phyloP scores from a whole-genome alignment of 306 rosid species.

The Delonix regia region DNA sequence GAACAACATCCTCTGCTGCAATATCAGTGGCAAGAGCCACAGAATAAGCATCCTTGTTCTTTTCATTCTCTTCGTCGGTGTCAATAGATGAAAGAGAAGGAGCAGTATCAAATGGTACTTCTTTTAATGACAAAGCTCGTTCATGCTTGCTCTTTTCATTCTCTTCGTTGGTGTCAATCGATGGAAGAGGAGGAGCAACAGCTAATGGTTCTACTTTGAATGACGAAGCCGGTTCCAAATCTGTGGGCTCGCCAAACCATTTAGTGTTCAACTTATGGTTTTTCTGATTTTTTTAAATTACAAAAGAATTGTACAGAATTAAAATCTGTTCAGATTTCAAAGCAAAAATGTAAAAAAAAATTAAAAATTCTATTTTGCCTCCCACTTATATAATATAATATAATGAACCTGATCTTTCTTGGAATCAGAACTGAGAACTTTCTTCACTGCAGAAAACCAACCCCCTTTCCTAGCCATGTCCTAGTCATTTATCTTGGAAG shows the following conservation, averaged over 20 bases:
- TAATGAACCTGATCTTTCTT: constrained; percentile 76
- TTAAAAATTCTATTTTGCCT: too few species aligned
- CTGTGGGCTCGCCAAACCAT: constrained; percentile 66
- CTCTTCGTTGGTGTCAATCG: constrained; percentile 46
- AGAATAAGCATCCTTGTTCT: constrained; percentile 66
- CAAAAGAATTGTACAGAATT: constrained; percentile 1
- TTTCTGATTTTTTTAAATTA: constrained; percentile 47
- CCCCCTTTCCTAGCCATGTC: constrained; percentile 87
- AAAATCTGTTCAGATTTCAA: constrained; percentile 12
- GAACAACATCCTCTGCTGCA: constrained; percentile 73
- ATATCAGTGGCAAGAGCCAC: constrained; percentile 68
- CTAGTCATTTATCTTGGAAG: constrained; percentile 41
- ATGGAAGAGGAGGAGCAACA: constrained; percentile 46
- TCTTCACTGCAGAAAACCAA: constrained; percentile 88
- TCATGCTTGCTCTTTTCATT: constrained; percentile 66
- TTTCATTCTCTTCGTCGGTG: constrained; percentile 56
- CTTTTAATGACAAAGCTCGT: constrained; percentile 18
- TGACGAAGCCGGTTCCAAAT: constrained; percentile 21
- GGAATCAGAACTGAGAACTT: constrained; percentile 57
- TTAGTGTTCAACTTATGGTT: constrained; percentile 56
- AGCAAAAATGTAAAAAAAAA: not conserved
- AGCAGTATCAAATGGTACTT: constrained; percentile 34
- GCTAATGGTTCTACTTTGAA: constrained; percentile 32
- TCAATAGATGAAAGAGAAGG: constrained; percentile 45
- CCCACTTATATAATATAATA: too few species aligned